Base-by-base conservation (phyloP, 1,284 basidiomycete species). In the Trametes versicolor region DNA sequence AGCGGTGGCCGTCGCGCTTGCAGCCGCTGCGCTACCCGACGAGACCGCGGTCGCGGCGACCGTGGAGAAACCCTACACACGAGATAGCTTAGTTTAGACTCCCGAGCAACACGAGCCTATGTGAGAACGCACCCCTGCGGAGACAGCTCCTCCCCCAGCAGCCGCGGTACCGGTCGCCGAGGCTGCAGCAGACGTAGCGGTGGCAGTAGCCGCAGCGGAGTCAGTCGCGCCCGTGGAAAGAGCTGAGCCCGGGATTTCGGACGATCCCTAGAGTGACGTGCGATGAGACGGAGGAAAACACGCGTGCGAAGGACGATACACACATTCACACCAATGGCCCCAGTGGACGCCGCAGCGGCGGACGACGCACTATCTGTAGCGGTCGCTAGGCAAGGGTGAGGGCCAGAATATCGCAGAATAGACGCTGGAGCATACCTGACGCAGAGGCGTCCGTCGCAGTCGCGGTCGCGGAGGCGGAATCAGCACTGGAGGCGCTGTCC, bases 41-140 rank as follows among this genome's bases (percentile, higher is more conserved):
- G 67, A 52, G 48, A 70, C 60, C 2, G 47, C 58, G 4, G 68
- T 63, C 5, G 47, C 29, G 51, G 45, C 58, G 13, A 65, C 43
- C 2, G 70, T 47, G 39, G 65, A 63, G 61, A 68, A 64, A 17
- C 65, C 68, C 65, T 67, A 19, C 27, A 32, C 21, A 23, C 10
- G 25, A 15, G 2, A 19, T 17, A 29, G 51, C 32, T 61, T 32
- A 58, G 51, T 21, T 19, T 15, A 23, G 25, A 13, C 8, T 21
- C 17, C 25, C 6, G 6, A 8, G 13, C 19, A 5, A 54, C 37
- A 25, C 29, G 32, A 19, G 19, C 39, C n/a, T 23, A 36, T 6
- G n/a, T 29, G 32, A 37, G 58, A 36, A 57, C 64, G 62, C 48
- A 66, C 64, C 36, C 61, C 66, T 12, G 63, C 29, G 23, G 63